Evolutionary conservation across 192 early-diverging fungal genomes (phyloP).

Genomic region (Umbelopsis vinacea): DNA sequence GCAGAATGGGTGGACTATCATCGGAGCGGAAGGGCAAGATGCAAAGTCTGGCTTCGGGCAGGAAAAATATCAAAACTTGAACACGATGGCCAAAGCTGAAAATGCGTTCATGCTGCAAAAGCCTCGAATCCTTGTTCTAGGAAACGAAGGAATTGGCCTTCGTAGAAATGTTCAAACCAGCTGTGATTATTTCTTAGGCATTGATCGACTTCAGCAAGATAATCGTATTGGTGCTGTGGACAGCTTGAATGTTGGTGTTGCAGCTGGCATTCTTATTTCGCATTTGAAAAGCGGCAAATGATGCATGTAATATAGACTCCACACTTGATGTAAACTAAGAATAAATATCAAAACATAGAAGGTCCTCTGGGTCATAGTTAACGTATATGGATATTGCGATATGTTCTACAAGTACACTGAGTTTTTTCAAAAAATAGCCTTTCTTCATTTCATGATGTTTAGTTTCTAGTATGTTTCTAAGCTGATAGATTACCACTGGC

Average conservation of each 20-base stretch:
- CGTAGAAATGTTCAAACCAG: conserved; percentile 53
- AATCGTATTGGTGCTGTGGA: conserved; percentile 27
- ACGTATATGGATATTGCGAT: too few species aligned
- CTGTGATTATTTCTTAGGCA: conserved; percentile 64
- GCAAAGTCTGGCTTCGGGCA: not conserved
- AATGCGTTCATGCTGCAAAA: not conserved
- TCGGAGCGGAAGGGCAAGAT: conserved; percentile 44
- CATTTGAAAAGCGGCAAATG: conserved; percentile 6
- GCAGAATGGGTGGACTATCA: conserved; percentile 53
- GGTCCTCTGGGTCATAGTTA: too few species aligned
- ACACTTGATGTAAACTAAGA: not conserved
- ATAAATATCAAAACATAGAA: not conserved
- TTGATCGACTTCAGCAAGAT: conserved; percentile 36
- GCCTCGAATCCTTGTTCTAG: conserved; percentile 63
- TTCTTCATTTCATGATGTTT: not conserved
- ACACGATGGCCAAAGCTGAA: conserved; percentile 15
- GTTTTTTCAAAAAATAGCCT: too few species aligned
- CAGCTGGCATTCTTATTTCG: conserved; percentile 36
- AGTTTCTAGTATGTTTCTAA: not conserved
- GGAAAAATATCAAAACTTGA: conserved; percentile 26
- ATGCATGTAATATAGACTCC: not conserved
- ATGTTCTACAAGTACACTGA: too few species aligned
- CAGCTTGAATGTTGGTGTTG: conserved; percentile 49
- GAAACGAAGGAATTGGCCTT: conserved; percentile 70
- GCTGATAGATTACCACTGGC: not conserved